Evolutionary conservation across 768 basidiomycete species (phyloP), one percentile per base, ranked within the genome.

Genomic region (Amanita pseudoporphyria): DNA sequence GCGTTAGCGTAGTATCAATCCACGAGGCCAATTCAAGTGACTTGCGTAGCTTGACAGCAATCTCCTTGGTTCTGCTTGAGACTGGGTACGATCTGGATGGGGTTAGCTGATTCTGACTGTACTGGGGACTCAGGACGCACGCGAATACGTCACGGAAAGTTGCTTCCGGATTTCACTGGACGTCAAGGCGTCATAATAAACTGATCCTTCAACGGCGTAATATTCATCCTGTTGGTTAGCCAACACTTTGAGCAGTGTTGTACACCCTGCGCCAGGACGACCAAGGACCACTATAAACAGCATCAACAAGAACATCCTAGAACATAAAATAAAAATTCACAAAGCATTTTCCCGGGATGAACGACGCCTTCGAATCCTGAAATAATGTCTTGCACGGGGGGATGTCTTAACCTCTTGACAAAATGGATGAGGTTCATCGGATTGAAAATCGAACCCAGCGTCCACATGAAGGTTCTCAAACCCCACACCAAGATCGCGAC

Each of bases 221-320:
- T 74, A 94, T 52, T 84, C 84, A 3, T 70, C 67, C 1, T 81
- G 77, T 54, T 82, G 79, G 60, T 93, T 92, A 14, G 91, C 75
- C 43, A 95, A 74, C 0, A 76, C 74, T 63, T 91, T 91, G 47
- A 96, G 76, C 42, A 96, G 71, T 0, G 92, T 90, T 22, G 77
- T 81, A 61, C 91, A 94, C 2, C 92, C 91, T 0, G 87, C 81
- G 12, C 86, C 86, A 0, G 91, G 91, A 28, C 88, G 75, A 19
- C 91, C 91, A 22, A 93, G 76, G 9, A 92, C 90, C 13, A 94
- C 85, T 86, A 19, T 46, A 9, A 16, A 46, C 9, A n/a, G 12
- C n/a, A 24, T 9, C 36, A 6, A 46, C 21, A 10, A 57, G 4
- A 49, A 16, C 3, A 45, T 21, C 41, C 24, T 31, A 18, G 10